These are phyloP conservation scores for Cladorrhinum sp. DNA, from an alignment of 2,329 filamentous ascomycete genomes.

Conservation along the genomic window DNA sequence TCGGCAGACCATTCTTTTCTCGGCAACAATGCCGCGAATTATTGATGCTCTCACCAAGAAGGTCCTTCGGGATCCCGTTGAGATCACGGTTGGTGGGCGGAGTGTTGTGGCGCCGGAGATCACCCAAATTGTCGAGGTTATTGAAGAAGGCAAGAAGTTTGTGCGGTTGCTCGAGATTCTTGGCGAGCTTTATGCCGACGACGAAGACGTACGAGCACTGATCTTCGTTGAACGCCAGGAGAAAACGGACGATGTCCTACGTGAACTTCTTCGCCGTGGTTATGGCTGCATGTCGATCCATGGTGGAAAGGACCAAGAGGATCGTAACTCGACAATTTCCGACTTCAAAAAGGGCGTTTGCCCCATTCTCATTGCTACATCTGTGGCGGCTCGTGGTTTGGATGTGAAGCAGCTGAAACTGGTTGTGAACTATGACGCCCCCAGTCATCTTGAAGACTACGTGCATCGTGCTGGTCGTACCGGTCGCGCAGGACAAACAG, in stretches of 20 bases:
- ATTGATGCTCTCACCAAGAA: slow-evolving; percentile 91
- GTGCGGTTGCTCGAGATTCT: slow-evolving; percentile 78
- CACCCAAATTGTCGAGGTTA: slow-evolving; percentile 86
- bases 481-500: slow-evolving; percentile 88
- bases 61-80: slow-evolving; percentile 77
- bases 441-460: slow-evolving; percentile 94
- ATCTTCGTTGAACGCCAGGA: slow-evolving; percentile 94
- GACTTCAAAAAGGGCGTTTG: slow-evolving; percentile 92
- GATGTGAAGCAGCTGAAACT: slow-evolving; percentile 96
- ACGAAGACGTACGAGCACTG: slow-evolving; percentile 85
- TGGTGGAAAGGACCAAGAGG: slow-evolving; percentile 88
- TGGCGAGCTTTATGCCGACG: slow-evolving; percentile 78
- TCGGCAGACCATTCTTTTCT: slow-evolving; percentile 91
- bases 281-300: slow-evolving; percentile 94
- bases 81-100: slow-evolving; percentile 87
- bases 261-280: slow-evolving; percentile 76
- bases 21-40: slow-evolving; percentile 90
- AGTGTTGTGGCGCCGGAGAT: slow-evolving; percentile 89
- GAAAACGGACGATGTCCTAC: slow-evolving; percentile 76
- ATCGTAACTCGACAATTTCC: slow-evolving; percentile 85
- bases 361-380: slow-evolving; percentile 89
- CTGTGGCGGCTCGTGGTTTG: slow-evolving; percentile 88
- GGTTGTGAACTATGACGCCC: slow-evolving; percentile 92
- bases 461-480: slow-evolving; percentile 93
- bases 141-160: slow-evolving; percentile 80